Conservation (phyloP, 257 asterid species). For the Solanum chiquidenum region DNA sequence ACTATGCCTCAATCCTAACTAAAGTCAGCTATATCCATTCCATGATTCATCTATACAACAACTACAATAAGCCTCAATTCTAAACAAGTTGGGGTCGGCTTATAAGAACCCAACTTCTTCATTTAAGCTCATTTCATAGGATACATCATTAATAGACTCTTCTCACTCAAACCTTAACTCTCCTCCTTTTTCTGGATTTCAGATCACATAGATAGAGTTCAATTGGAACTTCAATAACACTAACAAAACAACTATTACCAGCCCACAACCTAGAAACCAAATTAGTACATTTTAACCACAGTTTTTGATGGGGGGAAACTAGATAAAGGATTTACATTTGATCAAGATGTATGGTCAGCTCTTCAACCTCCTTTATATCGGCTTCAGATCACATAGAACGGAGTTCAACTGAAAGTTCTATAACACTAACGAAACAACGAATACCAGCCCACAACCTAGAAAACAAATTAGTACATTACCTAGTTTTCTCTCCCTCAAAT, state of each 20-base stretch:
- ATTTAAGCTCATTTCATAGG: not conserved
- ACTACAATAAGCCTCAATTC: not conserved
- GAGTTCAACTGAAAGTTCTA: not conserved
- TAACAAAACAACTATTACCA: not conserved
- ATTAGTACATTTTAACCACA: not conserved
- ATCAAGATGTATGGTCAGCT: not conserved
- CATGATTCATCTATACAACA: not conserved
- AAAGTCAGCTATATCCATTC: not conserved
- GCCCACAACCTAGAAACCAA: not conserved
- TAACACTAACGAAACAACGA: not conserved
- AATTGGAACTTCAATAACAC: not conserved
- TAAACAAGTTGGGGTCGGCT: not conserved
- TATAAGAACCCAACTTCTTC: not conserved
- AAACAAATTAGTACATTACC: not conserved
- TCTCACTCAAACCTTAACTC: not conserved
- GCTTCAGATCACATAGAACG: not conserved
- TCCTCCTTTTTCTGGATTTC: not conserved
- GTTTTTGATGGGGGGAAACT: not conserved
- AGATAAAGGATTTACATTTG: conserved; percentile 16
- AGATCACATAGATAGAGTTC: not conserved
- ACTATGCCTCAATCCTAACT: not conserved
- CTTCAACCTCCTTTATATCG: not conserved
- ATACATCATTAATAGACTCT: not conserved
- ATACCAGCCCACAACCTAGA: not conserved
- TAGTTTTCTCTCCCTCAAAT: not conserved